Percentiles rank a stretch among this genome's conserved stretches.
These are phyloP conservation scores for Glebionis coronaria DNA, from an alignment of 129 eudicot genomes.

Conservation along the genomic window DNA sequence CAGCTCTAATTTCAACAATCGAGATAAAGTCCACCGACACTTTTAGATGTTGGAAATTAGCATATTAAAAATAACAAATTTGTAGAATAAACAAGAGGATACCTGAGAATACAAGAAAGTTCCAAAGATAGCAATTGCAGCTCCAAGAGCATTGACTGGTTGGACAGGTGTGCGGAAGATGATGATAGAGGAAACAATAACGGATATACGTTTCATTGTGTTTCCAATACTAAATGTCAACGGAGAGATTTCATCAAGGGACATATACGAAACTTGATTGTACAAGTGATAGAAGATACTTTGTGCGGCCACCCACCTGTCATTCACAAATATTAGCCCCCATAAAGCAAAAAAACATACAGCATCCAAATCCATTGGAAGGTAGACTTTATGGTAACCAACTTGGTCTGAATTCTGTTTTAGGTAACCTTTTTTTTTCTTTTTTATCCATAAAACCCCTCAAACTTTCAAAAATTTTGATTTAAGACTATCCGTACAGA, in stretches of 20 bases:
- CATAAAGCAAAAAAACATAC: too few relatives aligned
- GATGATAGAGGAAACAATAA: constrained; percentile 46
- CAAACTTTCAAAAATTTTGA: too few relatives aligned
- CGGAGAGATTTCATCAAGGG: constrained; percentile 46
- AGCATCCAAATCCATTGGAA: background rate
- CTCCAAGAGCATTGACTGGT: constrained; percentile 44
- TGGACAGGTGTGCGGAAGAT: constrained; percentile 47
- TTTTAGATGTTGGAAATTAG: background rate
- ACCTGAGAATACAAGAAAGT: constrained; percentile 45
- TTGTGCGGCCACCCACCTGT: constrained; percentile 83
- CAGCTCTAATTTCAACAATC: background rate
- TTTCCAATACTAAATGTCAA: constrained; percentile 48
- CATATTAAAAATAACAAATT: background rate
- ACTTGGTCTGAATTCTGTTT: background rate
- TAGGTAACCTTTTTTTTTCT: background rate
- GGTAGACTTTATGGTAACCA: background rate
- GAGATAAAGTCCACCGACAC: background rate
- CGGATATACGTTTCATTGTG: constrained; percentile 51
- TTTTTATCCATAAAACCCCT: too few relatives aligned
- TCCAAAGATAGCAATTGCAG: constrained; percentile 44
- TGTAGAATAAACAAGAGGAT: constrained; percentile 17
- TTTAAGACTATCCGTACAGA: too few relatives aligned
- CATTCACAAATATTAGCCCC: constrained; percentile 24
- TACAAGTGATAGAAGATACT: constrained; percentile 75
- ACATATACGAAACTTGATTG: constrained; percentile 72